A percentile compares a stretch with the other conserved stretches of the same genome.
Conservation (phyloP, 2,329 filamentous ascomycete genomes). For the Incumbomyces lentus region DNA sequence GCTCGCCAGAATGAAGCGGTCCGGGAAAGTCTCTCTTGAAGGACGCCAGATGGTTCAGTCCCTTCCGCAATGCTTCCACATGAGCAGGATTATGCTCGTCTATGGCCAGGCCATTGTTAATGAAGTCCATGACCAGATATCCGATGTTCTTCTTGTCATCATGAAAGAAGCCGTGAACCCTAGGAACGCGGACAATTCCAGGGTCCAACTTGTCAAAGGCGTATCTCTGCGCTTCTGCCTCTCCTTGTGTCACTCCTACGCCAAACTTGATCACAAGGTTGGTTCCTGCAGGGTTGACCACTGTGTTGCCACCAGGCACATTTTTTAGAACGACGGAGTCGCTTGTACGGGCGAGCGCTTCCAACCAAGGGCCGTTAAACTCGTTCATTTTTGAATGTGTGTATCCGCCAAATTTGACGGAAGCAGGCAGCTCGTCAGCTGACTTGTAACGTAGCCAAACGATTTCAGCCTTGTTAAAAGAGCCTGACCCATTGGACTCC, state of each 20-base stretch:
- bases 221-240: constrained; percentile 7
- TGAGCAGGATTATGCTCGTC: neutral
- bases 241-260: constrained; percentile 7
- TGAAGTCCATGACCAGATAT: constrained; percentile 8
- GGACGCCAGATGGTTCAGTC: neutral
- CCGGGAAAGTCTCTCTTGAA: neutral
- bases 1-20: neutral
- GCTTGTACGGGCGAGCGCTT: neutral
- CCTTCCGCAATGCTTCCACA: neutral
- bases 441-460: too few species aligned
- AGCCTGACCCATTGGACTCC: too few species aligned
- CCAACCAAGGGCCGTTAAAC: too few species aligned
- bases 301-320: neutral
- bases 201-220: constrained; percentile 1
- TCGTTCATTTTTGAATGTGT: too few species aligned
- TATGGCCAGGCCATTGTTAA: neutral
- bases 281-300: neutral
- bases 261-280: constrained; percentile 10
- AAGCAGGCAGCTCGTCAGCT: too few species aligned
- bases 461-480: too few species aligned
- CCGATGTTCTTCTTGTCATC: neutral
- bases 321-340: neutral
- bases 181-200: constrained; percentile 2
- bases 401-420: too few species aligned
- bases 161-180: constrained; percentile 2